Conservation (phyloP, 176 grass and related monocot genomes). For the Oryza australiensis region DNA sequence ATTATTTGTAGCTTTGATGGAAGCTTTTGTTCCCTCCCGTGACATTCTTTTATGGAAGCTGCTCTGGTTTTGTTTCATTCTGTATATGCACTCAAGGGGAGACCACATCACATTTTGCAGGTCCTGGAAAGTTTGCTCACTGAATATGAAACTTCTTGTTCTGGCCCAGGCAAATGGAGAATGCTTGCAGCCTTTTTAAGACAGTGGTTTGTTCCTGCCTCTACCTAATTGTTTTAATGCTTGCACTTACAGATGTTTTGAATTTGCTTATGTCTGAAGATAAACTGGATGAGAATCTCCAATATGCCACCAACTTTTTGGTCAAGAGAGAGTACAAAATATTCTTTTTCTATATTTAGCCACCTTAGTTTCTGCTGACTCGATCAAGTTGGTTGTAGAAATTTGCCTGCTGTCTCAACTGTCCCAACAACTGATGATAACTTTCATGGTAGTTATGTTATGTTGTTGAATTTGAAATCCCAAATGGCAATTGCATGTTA, state of each 20-base stretch:
- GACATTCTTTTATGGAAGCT: background rate
- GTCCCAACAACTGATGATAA: background rate
- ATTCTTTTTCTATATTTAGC: background rate
- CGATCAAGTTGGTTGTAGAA: background rate
- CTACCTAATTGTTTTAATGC: conserved; percentile 11
- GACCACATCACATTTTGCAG: conserved; percentile 30
- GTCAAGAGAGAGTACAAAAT: background rate
- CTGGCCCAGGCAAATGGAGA: conserved; percentile 78
- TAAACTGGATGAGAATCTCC: background rate
- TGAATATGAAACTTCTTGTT: conserved; percentile 68
- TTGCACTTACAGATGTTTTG: background rate
- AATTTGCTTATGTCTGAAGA: conserved; percentile 6
- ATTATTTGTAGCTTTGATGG: background rate
- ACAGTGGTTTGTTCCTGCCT: conserved; percentile 55
- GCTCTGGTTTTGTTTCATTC: background rate
- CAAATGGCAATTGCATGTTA: background rate
- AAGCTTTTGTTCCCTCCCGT: background rate
- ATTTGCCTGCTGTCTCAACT: background rate
- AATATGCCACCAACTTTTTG: background rate
- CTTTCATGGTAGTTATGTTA: background rate
- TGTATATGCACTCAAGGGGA: background rate
- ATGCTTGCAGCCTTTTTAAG: conserved; percentile 63
- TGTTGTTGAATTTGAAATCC: background rate
- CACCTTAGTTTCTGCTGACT: background rate
- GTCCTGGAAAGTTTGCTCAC: conserved; percentile 53